Conservation (phyloP, 2,329 filamentous ascomycete species). For the Botrytis porri region DNA sequence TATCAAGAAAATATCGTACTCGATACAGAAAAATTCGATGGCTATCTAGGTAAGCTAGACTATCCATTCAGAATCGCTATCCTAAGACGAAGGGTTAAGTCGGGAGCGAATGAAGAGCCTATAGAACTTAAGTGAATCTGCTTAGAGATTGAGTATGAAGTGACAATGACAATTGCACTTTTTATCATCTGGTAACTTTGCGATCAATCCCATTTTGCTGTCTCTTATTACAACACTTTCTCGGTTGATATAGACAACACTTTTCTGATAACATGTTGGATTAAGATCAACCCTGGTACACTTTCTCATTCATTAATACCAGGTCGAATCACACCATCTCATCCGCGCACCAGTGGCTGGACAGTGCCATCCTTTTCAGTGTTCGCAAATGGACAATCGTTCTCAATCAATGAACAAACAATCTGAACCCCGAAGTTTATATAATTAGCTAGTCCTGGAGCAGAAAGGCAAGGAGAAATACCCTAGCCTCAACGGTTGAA, state of each 20-base stretch:
- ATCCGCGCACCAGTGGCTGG: not conserved
- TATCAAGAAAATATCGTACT: no score
- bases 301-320: not conserved
- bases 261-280: not conserved
- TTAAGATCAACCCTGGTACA: not conserved
- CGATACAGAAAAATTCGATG: rapidly evolving
- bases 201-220: not conserved
- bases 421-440: not conserved
- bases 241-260: rapidly evolving
- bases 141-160: not conserved
- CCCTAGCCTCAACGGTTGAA: not conserved
- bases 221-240: not conserved
- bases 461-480: rapidly evolving
- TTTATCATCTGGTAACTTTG: not conserved
- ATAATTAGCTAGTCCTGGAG: not conserved
- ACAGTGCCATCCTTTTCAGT: not conserved
- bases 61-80: rapidly evolving
- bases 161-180: not conserved
- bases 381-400: not conserved
- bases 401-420: not conserved
- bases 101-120: no score
- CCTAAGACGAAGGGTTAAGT: not conserved
- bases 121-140: no score
- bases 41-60: not conserved
- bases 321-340: not conserved